phyloP scores from a whole-genome alignment of 2,329 filamentous ascomycete genomes.

The Monosporascus sp. region DNA sequence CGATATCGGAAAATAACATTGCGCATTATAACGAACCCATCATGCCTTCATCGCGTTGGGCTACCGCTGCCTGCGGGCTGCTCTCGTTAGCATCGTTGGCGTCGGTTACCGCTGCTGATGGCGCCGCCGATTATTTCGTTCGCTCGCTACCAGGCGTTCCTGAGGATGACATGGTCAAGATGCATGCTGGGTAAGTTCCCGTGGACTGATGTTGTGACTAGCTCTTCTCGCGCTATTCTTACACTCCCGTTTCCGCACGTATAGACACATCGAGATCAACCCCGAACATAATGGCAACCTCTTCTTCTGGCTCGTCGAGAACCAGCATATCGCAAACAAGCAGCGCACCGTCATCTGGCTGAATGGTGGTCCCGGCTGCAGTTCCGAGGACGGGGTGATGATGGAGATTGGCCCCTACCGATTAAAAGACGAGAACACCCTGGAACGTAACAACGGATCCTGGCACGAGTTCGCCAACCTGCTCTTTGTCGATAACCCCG shows the following conservation, averaged over 20 bases:
- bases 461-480: conserved; percentile 99
- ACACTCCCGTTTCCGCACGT: conserved; percentile 4
- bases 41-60: conserved; percentile 15
- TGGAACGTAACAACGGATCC: conserved; percentile 84
- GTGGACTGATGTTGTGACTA: too few species aligned
- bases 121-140: conserved; percentile 85
- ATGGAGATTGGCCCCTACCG: conserved; percentile 96
- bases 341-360: conserved; percentile 94
- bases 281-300: conserved; percentile 83
- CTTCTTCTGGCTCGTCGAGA: conserved; percentile 98
- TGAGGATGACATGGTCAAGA: conserved; percentile 74
- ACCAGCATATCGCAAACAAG: conserved; percentile 86
- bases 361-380: conserved; percentile 94
- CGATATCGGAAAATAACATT: not conserved
- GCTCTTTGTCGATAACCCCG: conserved; percentile 94
- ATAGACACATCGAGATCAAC: conserved; percentile 85
- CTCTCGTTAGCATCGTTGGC: conserved; percentile 40
- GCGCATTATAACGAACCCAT: not conserved
- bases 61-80: conserved; percentile 18
- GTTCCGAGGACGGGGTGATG: conserved; percentile 91
- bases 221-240: not conserved
- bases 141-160: conserved; percentile 80
- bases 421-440: conserved; percentile 64
- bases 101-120: conserved; percentile 33
- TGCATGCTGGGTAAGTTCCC: conserved; percentile 86